Evolutionary conservation across 2,329 filamentous ascomycete genomes (phyloP).

Genomic region (Alternaria sp.): DNA sequence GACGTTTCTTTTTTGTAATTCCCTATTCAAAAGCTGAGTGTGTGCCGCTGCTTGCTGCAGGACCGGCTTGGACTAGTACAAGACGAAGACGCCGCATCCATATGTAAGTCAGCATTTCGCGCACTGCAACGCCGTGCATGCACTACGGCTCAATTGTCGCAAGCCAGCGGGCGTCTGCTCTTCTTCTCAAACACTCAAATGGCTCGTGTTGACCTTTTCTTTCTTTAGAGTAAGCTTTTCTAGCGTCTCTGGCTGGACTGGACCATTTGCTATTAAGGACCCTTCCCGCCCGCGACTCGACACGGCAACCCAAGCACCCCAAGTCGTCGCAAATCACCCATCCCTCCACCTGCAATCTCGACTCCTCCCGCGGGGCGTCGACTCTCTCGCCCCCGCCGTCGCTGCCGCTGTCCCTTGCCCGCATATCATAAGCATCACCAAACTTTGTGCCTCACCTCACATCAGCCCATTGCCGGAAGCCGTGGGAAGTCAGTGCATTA

Average conservation of each 20-base stretch:
- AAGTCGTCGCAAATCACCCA: constrained; percentile 3
- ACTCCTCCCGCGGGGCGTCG: constrained; percentile 1
- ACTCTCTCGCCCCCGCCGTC: not conserved
- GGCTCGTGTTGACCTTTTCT: constrained; percentile 33
- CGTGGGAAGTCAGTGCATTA: constrained; percentile 30
- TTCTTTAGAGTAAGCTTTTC: constrained; percentile 36
- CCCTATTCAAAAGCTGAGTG: constrained; percentile 4
- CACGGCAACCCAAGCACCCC: not conserved
- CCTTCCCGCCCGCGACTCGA: constrained; percentile 15
- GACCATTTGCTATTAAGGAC: constrained; percentile 24
- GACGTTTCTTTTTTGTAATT: constrained; percentile 6
- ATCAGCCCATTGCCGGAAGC: constrained; percentile 42
- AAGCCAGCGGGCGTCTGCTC: constrained; percentile 27
- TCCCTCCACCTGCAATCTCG: constrained; percentile 2
- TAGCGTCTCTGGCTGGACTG: constrained; percentile 28
- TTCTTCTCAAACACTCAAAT: constrained; percentile 17
- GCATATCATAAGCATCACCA: constrained; percentile 28
- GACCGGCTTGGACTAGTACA: constrained; percentile 21
- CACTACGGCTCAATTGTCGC: constrained; percentile 32
- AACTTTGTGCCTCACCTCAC: constrained; percentile 16
- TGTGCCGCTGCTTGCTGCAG: constrained; percentile 20
- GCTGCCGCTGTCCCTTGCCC: constrained; percentile 5
- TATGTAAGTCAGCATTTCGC: constrained; percentile 33
- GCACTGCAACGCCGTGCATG: constrained; percentile 30
- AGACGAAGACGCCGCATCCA: constrained; percentile 9